Evolutionary conservation across 805 yeast genomes (phyloP).

Genomic region (Candida broadrunensis): DNA sequence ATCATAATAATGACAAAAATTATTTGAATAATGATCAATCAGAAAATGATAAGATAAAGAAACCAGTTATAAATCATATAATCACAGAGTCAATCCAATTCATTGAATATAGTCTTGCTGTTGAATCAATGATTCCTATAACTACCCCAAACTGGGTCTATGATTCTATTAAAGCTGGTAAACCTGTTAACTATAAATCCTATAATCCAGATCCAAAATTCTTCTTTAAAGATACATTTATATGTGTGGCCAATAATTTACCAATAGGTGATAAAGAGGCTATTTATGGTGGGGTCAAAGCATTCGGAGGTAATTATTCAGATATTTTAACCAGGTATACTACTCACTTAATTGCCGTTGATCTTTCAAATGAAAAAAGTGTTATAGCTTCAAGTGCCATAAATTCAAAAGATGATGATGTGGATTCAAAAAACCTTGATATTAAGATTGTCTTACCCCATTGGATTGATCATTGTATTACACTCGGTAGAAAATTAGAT

Average conservation of each 20-base stretch:
- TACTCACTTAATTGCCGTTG: constrained; percentile 71
- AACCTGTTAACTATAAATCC: constrained; percentile 49
- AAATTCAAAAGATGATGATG: constrained; percentile 7
- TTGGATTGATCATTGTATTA: constrained; percentile 76
- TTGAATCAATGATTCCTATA: constrained; percentile 58
- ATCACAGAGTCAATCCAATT: constrained; percentile 53
- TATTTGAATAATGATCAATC: constrained; percentile 13
- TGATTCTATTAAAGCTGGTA: constrained; percentile 40
- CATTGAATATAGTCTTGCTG: constrained; percentile 46
- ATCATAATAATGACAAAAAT: constrained; percentile 14
- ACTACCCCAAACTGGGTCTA: constrained; percentile 61
- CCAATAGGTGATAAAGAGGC: constrained; percentile 61
- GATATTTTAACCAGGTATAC: constrained; percentile 65
- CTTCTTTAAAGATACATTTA: constrained; percentile 58
- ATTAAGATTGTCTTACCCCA: constrained; percentile 69
- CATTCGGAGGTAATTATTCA: constrained; percentile 74
- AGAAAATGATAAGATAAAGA: background rate
- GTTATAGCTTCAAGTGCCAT: constrained; percentile 48
- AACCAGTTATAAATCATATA: constrained; percentile 39
- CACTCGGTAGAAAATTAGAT: constrained; percentile 45
- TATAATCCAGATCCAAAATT: constrained; percentile 72
- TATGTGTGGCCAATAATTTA: constrained; percentile 57
- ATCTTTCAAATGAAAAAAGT: constrained; percentile 53
- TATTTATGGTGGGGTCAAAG: constrained; percentile 63
- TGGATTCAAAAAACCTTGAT: constrained; percentile 14